Conservation (phyloP, 1,139 yeast genomes). For the Lodderomyces margitis region DNA sequence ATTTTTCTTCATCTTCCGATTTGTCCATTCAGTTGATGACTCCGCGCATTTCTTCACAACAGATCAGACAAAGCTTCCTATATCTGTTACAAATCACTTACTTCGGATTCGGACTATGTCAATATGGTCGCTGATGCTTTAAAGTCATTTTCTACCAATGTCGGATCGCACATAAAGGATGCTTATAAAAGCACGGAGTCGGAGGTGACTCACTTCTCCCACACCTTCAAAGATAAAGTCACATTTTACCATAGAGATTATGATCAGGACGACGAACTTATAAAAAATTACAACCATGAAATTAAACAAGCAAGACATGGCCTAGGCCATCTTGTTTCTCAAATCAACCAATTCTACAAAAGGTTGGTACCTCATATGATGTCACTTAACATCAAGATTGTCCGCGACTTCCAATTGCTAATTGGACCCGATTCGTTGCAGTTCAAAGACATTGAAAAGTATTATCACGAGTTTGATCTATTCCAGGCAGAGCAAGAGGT, state of each 20-base stretch:
- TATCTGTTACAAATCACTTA: no score
- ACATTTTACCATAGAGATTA: conserved; percentile 22
- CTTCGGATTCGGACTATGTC: no score
- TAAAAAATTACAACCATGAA: conserved; percentile 45
- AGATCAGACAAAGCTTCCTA: no score
- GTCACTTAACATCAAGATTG: conserved; percentile 31
- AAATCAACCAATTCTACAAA: conserved; percentile 32
- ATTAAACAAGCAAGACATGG: conserved; percentile 42
- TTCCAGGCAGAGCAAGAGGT: conserved; percentile 30
- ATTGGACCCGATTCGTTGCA: conserved; percentile 41
- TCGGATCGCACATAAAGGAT: conserved; percentile 15
- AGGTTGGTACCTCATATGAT: conserved; percentile 37
- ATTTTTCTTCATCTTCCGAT: background rate
- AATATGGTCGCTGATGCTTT: conserved; percentile 15
- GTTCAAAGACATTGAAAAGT: conserved; percentile 44
- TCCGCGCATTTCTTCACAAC: background rate
- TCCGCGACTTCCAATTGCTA: conserved; percentile 30
- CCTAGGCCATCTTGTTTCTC: conserved; percentile 37
- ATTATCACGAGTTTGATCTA: conserved; percentile 34
- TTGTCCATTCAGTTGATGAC: background rate
- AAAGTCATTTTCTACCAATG: conserved; percentile 10
- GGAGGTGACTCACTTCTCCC: conserved; percentile 12
- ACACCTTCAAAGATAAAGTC: conserved; percentile 15
- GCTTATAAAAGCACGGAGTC: conserved; percentile 13
- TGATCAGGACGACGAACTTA: conserved; percentile 42